Evolutionary conservation across 1,139 yeast species (phyloP).

Genomic region (Saccharomyces hybrid): DNA sequence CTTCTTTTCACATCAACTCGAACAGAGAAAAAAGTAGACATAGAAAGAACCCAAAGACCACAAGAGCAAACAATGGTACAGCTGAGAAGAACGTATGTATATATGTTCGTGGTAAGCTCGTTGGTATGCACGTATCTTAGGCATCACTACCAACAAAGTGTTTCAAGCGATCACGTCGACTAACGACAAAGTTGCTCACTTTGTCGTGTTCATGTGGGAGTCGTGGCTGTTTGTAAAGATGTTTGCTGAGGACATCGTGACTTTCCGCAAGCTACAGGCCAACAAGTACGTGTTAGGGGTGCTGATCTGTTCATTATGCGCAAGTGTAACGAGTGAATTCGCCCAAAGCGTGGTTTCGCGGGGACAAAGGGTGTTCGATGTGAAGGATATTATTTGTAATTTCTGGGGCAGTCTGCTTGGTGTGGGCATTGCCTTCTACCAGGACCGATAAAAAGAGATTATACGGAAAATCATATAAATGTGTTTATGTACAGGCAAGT

Average conservation of each 20-base stretch:
- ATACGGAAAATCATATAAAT: neutral
- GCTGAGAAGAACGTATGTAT: conserved; percentile 12
- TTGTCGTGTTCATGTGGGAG: conserved; percentile 39
- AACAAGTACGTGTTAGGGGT: conserved; percentile 36
- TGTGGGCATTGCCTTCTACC: conserved; percentile 10
- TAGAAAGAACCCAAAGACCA: neutral
- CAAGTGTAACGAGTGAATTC: conserved; percentile 46
- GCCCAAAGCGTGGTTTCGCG: conserved; percentile 40
- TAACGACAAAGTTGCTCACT: conserved; percentile 50
- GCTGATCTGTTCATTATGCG: conserved; percentile 39
- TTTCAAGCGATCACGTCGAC: conserved; percentile 40
- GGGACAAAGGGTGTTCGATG: conserved; percentile 41
- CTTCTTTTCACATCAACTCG: neutral
- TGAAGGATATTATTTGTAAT: conserved; percentile 41
- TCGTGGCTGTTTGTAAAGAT: conserved; percentile 44
- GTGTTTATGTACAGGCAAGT: conserved; percentile 4
- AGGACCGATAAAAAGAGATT: conserved; percentile 4
- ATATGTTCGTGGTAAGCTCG: conserved; percentile 21
- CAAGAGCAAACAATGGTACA: neutral
- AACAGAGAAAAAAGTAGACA: neutral
- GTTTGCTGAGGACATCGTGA: conserved; percentile 2
- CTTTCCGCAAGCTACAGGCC: conserved; percentile 18
- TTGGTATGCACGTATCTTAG: conserved; percentile 24
- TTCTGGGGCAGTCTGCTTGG: conserved; percentile 31
- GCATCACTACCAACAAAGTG: conserved; percentile 36